Evolutionary conservation across 2,329 filamentous ascomycete species (phyloP).

Genomic region (Pleochaeta shiraiana): DNA sequence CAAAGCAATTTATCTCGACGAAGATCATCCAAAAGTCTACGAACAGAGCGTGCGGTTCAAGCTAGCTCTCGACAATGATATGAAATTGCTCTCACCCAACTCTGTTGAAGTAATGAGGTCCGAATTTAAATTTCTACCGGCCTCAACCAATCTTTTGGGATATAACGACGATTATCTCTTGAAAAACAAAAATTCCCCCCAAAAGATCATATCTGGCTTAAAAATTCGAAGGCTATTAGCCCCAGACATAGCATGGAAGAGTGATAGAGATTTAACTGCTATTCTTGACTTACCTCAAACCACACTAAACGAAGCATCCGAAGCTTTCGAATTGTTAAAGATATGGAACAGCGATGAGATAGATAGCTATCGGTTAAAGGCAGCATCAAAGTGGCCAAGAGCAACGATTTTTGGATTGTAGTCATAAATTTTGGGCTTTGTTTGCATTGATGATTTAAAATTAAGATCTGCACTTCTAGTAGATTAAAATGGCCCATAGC

Average conservation of each 20-base stretch:
- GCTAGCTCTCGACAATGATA: slow-evolving; percentile 32
- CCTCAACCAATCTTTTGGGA: slow-evolving; percentile 33
- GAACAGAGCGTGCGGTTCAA: slow-evolving; percentile 53
- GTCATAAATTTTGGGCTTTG: no score
- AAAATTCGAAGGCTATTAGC: slow-evolving; percentile 36
- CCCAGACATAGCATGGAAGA: slow-evolving; percentile 29
- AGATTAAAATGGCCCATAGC: no score
- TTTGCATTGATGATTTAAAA: no score
- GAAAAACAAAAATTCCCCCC: slow-evolving; percentile 37
- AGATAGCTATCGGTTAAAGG: slow-evolving; percentile 27
- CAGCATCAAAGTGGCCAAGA: slow-evolving; percentile 24
- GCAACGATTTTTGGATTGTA: slow-evolving; percentile 5
- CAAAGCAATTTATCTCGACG: slow-evolving; percentile 45
- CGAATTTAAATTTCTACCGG: slow-evolving; percentile 39
- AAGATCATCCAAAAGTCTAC: slow-evolving; percentile 48
- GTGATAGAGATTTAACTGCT: slow-evolving; percentile 40
- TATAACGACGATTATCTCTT: slow-evolving; percentile 45
- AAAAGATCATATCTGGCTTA: slow-evolving; percentile 41
- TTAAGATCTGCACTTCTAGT: no score
- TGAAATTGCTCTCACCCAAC: slow-evolving; percentile 39
- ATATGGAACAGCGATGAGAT: slow-evolving; percentile 28
- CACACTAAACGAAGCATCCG: slow-evolving; percentile 33
- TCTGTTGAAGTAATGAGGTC: slow-evolving; percentile 46
- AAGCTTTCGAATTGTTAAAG: slow-evolving; percentile 28
- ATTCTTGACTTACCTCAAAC: slow-evolving; percentile 29